phyloP scores from a whole-genome alignment of 2,329 filamentous ascomycete species.

The Immersiporthe knoxdaviesiana region DNA sequence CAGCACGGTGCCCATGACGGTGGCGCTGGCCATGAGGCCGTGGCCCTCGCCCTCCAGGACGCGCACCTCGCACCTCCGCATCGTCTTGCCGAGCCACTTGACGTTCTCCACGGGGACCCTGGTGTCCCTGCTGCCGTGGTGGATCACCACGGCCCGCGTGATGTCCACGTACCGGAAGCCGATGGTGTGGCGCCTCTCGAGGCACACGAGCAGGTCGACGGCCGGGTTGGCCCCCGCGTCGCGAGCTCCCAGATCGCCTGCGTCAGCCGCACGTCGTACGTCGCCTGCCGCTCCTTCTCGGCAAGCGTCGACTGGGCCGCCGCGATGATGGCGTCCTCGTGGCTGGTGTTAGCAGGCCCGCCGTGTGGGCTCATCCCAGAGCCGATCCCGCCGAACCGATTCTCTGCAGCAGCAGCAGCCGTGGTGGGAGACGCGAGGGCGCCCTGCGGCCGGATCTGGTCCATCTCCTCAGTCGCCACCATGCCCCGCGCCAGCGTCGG shows the following conservation, averaged over 20 bases:
- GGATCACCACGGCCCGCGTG: constrained; percentile 85
- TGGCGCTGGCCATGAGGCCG: constrained; percentile 91
- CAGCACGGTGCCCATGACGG: constrained; percentile 91
- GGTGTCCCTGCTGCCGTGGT: constrained; percentile 88
- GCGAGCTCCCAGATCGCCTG: constrained; percentile 94
- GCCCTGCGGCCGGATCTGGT: constrained; percentile 45
- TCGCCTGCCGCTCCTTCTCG: constrained; percentile 71
- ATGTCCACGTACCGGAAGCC: constrained; percentile 98
- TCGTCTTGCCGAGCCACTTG: constrained; percentile 89
- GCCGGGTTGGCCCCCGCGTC: constrained; percentile 89
- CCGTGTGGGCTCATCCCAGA: constrained; percentile 1
- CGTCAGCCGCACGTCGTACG: constrained; percentile 84
- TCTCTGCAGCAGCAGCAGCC: constrained; percentile 31
- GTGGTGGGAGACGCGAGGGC: constrained; percentile 33
- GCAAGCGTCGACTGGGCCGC: constrained; percentile 64
- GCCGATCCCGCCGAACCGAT: constrained; percentile 18
- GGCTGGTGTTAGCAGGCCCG: constrained; percentile 16
- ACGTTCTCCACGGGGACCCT: constrained; percentile 95
- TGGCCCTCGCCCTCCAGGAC: constrained; percentile 91
- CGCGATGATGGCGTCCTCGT: constrained; percentile 44
- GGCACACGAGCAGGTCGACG: constrained; percentile 87
- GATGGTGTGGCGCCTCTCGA: constrained; percentile 88
- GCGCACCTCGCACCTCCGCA: constrained; percentile 89
- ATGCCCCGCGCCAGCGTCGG: constrained; percentile 33
- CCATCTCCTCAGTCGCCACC: constrained; percentile 52